These are phyloP conservation scores for Podospora bellae-mahoneyi DNA, from an alignment of 495 filamentous ascomycete species.

Conservation along the genomic window DNA sequence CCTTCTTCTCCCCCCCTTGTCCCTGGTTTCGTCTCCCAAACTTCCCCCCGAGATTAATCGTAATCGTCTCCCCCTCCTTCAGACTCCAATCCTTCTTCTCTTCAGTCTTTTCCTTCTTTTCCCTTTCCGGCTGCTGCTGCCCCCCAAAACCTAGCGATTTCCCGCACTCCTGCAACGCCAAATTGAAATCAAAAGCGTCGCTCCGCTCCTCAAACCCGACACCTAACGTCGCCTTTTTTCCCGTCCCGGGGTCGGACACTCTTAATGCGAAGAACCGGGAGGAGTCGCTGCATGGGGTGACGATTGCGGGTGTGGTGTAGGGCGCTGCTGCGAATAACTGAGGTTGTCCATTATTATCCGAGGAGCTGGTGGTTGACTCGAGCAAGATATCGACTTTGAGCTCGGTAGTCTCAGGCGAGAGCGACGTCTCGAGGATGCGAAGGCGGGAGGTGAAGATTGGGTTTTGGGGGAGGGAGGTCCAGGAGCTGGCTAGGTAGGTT, in stretches of 20 bases:
- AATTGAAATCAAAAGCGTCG: conserved; percentile 77
- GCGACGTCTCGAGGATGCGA: conserved; percentile 71
- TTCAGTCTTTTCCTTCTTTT: conserved; percentile 35
- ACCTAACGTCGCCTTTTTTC: conserved; percentile 70
- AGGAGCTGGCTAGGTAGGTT: conserved; percentile 69
- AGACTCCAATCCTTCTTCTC: conserved; percentile 69
- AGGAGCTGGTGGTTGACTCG: conserved; percentile 57
- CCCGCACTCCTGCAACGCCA: conserved; percentile 71
- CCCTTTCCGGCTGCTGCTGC: conserved; percentile 15
- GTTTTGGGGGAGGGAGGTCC: conserved; percentile 66
- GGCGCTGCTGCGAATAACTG: conserved; percentile 73
- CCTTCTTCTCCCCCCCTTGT: conserved; percentile 10
- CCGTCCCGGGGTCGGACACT: conserved; percentile 65
- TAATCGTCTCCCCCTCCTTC: conserved; percentile 83
- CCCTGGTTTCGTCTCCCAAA: conserved; percentile 40
- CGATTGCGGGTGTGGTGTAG: conserved; percentile 55
- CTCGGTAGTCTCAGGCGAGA: conserved; percentile 27
- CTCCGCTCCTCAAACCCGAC: conserved; percentile 80
- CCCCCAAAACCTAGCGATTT: conserved; percentile 47
- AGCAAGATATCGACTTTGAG: conserved; percentile 67
- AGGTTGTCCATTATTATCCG: neutral
- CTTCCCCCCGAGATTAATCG: conserved; percentile 63
- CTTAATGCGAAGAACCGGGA: conserved; percentile 75
- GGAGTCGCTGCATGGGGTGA: conserved; percentile 70
- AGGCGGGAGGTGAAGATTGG: conserved; percentile 80